A percentile compares a stretch with the other conserved stretches of the same genome.
These are phyloP conservation scores for Entonaema liquescens DNA, from an alignment of 495 filamentous ascomycete genomes.

Conservation along the genomic window DNA sequence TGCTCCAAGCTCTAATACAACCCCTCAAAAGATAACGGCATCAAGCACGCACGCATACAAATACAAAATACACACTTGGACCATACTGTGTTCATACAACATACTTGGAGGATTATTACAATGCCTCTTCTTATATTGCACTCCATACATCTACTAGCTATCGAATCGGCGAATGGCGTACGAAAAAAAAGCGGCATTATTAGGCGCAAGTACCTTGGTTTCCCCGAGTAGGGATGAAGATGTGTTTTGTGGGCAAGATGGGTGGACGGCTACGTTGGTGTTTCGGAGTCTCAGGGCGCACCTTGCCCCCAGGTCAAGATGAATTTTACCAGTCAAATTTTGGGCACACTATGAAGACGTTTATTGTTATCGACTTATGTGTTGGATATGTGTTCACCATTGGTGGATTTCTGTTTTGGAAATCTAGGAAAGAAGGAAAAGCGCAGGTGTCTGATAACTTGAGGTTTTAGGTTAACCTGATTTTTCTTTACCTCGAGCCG, in stretches of 20 bases:
- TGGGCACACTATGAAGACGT: slow-evolving; percentile 24
- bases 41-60: slow-evolving; percentile 25
- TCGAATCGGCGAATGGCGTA: slow-evolving; percentile 49
- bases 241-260: slow-evolving; percentile 44
- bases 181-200: slow-evolving; percentile 51
- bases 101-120: slow-evolving; percentile 28
- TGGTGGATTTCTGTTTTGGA: slow-evolving; percentile 32
- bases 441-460: slow-evolving; percentile 24
- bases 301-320: slow-evolving; percentile 24
- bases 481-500: slow-evolving; percentile 22
- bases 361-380: slow-evolving; percentile 21
- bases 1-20: slow-evolving; percentile 13
- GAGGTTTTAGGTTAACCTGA: slow-evolving; percentile 16
- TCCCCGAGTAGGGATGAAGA: slow-evolving; percentile 42
- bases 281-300: slow-evolving; percentile 45
- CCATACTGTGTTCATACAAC: slow-evolving; percentile 40
- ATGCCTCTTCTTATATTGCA: slow-evolving; percentile 40
- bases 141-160: slow-evolving; percentile 48
- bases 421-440: slow-evolving; percentile 29
- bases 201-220: slow-evolving; percentile 47
- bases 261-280: slow-evolving; percentile 44
- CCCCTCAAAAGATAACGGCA: slow-evolving; percentile 7
- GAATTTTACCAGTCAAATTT: slow-evolving; percentile 24
- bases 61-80: slow-evolving; percentile 15
- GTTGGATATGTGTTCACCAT: slow-evolving; percentile 27